Evolutionary conservation across 768 basidiomycete species (phyloP).

Genomic region (Boletus fagicola): DNA sequence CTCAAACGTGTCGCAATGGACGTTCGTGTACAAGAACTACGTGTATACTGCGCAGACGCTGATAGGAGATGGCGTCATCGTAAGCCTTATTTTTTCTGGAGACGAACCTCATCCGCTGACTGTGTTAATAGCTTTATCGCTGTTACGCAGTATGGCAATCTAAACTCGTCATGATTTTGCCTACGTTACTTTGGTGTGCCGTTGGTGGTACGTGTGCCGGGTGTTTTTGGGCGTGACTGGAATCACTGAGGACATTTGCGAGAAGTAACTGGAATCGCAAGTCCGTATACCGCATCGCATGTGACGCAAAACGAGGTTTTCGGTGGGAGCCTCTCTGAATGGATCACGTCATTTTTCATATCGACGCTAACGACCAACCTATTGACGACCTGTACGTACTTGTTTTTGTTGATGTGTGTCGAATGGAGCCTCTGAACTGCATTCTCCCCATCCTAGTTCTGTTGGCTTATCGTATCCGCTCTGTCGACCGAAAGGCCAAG

Average conservation of each 20-base stretch:
- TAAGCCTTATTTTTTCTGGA: constrained; percentile 4
- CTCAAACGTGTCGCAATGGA: constrained; percentile 24
- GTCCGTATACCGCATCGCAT: constrained; percentile 16
- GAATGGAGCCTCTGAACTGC: background rate
- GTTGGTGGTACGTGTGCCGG: constrained; percentile 19
- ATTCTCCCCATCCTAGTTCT: constrained; percentile 14
- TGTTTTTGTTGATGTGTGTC: background rate
- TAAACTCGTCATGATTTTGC: constrained; percentile 26
- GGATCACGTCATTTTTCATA: constrained; percentile 37
- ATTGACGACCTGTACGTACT: constrained; percentile 29
- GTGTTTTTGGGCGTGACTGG: background rate
- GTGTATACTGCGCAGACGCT: constrained; percentile 29
- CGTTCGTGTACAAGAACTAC: constrained; percentile 29
- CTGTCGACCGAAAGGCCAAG: constrained; percentile 22
- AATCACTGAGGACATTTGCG: background rate
- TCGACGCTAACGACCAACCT: constrained; percentile 35
- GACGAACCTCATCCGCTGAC: background rate
- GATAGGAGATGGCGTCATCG: constrained; percentile 31
- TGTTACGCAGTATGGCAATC: constrained; percentile 36
- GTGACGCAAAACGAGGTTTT: constrained; percentile 25
- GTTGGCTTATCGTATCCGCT: constrained; percentile 33
- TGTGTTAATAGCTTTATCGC: constrained; percentile 22
- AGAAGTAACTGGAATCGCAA: constrained; percentile 21
- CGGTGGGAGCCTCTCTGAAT: constrained; percentile 22
- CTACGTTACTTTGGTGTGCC: constrained; percentile 30